These are phyloP conservation scores for Iodosphaeria phyllophila DNA, from an alignment of 2,329 filamentous ascomycete species.

Conservation along the genomic window DNA sequence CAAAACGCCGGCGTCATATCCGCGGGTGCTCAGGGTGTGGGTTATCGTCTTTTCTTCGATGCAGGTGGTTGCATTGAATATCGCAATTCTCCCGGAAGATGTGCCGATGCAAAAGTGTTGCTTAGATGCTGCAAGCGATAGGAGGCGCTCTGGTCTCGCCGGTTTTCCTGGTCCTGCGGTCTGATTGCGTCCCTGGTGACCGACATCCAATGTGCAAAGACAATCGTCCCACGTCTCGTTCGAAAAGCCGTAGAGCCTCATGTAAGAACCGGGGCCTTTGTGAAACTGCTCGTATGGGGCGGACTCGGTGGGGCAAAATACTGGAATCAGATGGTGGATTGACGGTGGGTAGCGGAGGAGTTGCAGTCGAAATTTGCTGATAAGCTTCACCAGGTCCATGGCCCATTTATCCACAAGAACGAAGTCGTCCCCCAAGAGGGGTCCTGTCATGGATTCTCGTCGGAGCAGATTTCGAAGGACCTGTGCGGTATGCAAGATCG, in stretches of 20 bases:
- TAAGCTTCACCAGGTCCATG: conserved; percentile 3
- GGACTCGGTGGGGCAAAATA: conserved; percentile 3
- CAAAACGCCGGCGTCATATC: neutral
- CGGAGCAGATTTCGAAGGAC: conserved; percentile 2
- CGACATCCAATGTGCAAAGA: conserved; percentile 1
- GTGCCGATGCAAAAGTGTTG: conserved; percentile 2
- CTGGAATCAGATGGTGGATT: conserved; percentile 3
- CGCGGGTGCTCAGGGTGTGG: no score
- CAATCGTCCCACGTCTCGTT: conserved; percentile 3
- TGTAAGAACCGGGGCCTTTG: neutral
- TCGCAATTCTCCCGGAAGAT: conserved; percentile 1
- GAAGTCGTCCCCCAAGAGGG: conserved; percentile 1
- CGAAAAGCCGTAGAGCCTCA: conserved; percentile 1
- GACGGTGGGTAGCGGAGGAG: conserved; percentile 1
- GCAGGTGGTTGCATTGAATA: conserved; percentile 2
- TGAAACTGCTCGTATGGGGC: conserved; percentile 2
- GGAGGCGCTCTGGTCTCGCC: no score
- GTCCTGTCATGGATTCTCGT: neutral
- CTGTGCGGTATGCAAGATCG: conserved; percentile 2
- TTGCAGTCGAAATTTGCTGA: conserved; percentile 2
- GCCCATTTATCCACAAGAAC: conserved; percentile 3
- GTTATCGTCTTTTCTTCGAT: conserved; percentile 1
- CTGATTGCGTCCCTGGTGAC: neutral
- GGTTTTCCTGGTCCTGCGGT: no score
- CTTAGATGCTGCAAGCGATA: no score